Conservation (phyloP, 306 rosid species). For the Datisca glomerata region DNA sequence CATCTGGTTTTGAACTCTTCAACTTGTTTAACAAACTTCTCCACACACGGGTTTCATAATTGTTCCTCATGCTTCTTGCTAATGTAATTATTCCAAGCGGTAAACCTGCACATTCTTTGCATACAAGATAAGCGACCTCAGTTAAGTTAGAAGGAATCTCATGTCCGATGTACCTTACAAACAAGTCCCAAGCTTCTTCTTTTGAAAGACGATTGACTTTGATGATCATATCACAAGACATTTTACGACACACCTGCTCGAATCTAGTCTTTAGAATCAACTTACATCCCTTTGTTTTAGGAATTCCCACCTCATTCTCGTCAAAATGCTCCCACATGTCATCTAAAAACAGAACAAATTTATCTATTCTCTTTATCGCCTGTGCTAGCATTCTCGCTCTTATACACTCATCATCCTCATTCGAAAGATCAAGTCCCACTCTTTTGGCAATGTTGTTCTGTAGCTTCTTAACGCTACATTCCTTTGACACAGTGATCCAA, state of each 20-base stretch:
- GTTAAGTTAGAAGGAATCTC: not conserved
- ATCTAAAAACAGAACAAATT: slow-evolving; percentile 15
- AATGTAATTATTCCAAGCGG: no score
- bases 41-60: not conserved
- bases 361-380: not conserved
- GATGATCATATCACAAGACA: slow-evolving; percentile 3
- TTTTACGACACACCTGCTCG: slow-evolving; percentile 5
- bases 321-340: slow-evolving; percentile 19
- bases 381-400: slow-evolving; percentile 15
- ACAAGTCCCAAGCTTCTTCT: slow-evolving; percentile 2
- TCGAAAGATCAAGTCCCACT: no score
- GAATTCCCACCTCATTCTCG: slow-evolving; percentile 15
- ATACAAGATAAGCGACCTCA: not conserved
- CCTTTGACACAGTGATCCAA: no score
- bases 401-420: slow-evolving; percentile 7
- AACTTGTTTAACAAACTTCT: not conserved
- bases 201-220: not conserved
- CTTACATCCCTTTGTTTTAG: slow-evolving; percentile 2
- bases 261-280: slow-evolving; percentile 19
- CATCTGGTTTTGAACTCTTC: not conserved
- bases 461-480: no score
- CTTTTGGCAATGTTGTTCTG: no score
- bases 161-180: slow-evolving; percentile 2
- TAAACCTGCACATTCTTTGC: no score
- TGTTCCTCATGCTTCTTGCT: no score